These are phyloP conservation scores for Diaporthe capsici DNA, from an alignment of 2,329 filamentous ascomycete genomes.

Conservation along the genomic window DNA sequence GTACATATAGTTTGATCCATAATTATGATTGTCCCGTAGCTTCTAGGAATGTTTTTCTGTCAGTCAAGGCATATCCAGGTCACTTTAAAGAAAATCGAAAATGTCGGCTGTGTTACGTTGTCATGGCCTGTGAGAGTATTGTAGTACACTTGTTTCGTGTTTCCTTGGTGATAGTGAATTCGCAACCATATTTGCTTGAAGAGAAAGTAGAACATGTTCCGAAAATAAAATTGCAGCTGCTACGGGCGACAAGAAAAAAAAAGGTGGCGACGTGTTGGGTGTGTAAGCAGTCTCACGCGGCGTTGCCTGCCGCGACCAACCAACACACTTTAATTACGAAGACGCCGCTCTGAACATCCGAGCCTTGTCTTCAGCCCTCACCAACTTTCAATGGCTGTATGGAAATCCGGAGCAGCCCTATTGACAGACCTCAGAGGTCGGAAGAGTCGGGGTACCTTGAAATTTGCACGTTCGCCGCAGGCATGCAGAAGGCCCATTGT, in stretches of 20 bases:
- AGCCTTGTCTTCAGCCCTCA: not conserved
- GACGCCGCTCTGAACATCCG: not conserved
- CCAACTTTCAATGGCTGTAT: not conserved
- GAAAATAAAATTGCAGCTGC: too few species aligned
- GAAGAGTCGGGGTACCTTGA: not conserved
- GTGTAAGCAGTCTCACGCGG: not conserved
- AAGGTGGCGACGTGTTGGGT: not conserved
- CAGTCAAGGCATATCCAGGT: too few species aligned
- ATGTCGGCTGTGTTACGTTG: too few species aligned
- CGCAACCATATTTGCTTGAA: too few species aligned
- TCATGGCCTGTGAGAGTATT: too few species aligned
- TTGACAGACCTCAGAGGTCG: not conserved
- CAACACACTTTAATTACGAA: not conserved
- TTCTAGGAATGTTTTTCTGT: too few species aligned
- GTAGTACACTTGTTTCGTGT: too few species aligned
- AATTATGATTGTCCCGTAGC: too few species aligned
- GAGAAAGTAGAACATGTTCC: too few species aligned
- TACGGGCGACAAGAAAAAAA: not conserved
- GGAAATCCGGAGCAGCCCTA: not conserved
- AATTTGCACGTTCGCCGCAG: not conserved
- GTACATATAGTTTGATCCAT: too few species aligned
- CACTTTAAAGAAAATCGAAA: too few species aligned
- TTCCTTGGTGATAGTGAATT: too few species aligned
- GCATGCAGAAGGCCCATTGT: not conserved
- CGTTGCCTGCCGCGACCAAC: constrained; percentile 15